phyloP scores from a whole-genome alignment of 441 rosid genomes.

The Arabidopsis lyrata region DNA sequence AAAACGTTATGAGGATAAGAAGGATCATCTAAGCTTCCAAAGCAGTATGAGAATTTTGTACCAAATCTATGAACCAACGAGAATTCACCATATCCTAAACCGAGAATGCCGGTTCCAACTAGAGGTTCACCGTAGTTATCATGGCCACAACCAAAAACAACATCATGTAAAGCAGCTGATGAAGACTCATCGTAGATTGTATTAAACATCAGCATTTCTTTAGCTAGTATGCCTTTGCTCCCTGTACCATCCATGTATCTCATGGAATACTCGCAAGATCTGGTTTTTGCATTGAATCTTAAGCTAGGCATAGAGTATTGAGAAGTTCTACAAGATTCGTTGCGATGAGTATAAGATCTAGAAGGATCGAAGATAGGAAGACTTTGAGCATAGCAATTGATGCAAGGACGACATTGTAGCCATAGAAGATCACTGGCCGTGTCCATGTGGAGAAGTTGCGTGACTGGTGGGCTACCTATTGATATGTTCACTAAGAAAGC shows the following conservation, averaged over 20 bases:
- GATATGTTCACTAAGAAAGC: constrained; percentile 24
- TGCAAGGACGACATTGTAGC: constrained; percentile 25
- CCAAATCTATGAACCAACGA: constrained; percentile 7
- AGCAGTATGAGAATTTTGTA: constrained; percentile 7
- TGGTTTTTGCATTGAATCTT: background rate
- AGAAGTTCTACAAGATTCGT: background rate
- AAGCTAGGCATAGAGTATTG: background rate
- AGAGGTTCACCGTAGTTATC: background rate
- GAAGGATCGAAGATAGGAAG: constrained; percentile 15
- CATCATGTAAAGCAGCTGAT: background rate
- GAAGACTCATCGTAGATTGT: constrained; percentile 17
- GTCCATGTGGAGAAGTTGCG: constrained; percentile 26
- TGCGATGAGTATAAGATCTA: background rate
- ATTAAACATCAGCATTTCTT: constrained; percentile 12
- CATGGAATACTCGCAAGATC: constrained; percentile 7
- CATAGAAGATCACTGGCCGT: background rate
- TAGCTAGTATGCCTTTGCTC: constrained; percentile 9
- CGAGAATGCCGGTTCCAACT: constrained; percentile 1
- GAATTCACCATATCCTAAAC: constrained; percentile 10
- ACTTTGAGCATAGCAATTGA: background rate
- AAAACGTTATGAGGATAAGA: constrained; percentile 5
- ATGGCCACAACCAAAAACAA: constrained; percentile 25
- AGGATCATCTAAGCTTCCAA: constrained; percentile 4
- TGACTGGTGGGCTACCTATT: constrained; percentile 18
- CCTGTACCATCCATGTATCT: background rate